Conservation (phyloP, 2,329 filamentous ascomycete genomes). For the Lasiodiplodia sp. region DNA sequence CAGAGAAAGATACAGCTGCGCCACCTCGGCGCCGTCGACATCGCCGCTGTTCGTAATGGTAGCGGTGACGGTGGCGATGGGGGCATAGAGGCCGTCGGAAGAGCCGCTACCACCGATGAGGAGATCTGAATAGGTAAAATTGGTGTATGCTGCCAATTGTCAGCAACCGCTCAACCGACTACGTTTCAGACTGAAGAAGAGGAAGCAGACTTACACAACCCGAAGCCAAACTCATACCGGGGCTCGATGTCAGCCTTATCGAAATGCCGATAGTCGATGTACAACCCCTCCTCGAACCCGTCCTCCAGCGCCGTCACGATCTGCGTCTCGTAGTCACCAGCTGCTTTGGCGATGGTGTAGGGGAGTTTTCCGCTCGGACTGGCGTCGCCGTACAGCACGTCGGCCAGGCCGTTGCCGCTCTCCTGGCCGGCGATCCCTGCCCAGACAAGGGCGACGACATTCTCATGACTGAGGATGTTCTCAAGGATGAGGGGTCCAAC, state of each 20-base stretch:
- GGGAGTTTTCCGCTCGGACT: slow-evolving; percentile 69
- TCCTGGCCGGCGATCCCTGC: slow-evolving; percentile 52
- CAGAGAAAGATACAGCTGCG: slow-evolving; percentile 48
- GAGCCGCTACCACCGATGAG: slow-evolving; percentile 37
- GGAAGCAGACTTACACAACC: slow-evolving; percentile 42
- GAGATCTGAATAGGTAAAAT: slow-evolving; percentile 50
- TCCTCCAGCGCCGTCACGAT: slow-evolving; percentile 38
- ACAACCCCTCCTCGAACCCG: slow-evolving; percentile 51
- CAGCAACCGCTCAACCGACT: not conserved
- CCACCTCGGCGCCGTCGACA: slow-evolving; percentile 46
- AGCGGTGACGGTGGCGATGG: slow-evolving; percentile 44
- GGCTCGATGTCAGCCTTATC: slow-evolving; percentile 51
- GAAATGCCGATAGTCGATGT: slow-evolving; percentile 56
- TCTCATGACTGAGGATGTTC: slow-evolving; percentile 45
- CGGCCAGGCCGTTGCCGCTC: slow-evolving; percentile 54
- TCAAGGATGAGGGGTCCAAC: slow-evolving; percentile 49
- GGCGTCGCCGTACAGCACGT: slow-evolving; percentile 74
- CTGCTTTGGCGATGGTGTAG: slow-evolving; percentile 52
- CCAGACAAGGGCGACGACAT: slow-evolving; percentile 49
- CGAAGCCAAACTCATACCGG: slow-evolving; percentile 55
- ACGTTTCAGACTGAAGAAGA: not conserved
- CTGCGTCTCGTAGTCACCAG: slow-evolving; percentile 42
- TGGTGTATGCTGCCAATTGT: slow-evolving; percentile 47
- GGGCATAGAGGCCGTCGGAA: slow-evolving; percentile 44
- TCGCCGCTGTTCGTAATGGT: slow-evolving; percentile 46